phyloP scores from a whole-genome alignment of 2,329 filamentous ascomycete genomes.

The Ophiostoma montium region DNA sequence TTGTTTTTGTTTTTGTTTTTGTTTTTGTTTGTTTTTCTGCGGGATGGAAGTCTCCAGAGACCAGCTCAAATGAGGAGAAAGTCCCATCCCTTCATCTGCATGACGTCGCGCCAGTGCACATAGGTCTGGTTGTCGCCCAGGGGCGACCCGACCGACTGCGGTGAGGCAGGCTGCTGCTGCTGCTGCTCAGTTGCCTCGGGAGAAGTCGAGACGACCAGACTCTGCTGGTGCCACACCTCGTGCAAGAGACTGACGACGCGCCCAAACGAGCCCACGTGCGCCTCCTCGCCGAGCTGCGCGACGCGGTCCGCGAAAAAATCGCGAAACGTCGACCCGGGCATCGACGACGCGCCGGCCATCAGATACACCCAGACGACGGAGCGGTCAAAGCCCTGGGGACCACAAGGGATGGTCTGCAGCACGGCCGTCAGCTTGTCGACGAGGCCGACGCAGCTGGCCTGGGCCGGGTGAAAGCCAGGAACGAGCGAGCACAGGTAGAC shows the following conservation, averaged over 20 bases:
- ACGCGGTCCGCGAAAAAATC: slow-evolving; percentile 63
- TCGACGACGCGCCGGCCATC: slow-evolving; percentile 67
- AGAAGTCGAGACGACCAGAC: no score
- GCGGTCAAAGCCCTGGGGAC: slow-evolving; percentile 72
- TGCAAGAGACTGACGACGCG: slow-evolving; percentile 63
- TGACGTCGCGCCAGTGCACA: slow-evolving; percentile 89
- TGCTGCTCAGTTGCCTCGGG: slow-evolving; percentile 13
- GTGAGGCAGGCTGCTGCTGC: slow-evolving; percentile 21
- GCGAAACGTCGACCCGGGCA: slow-evolving; percentile 61
- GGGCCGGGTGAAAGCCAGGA: slow-evolving; percentile 66
- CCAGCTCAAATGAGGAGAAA: slow-evolving; percentile 63
- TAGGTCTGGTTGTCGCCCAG: slow-evolving; percentile 25
- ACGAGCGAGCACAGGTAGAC: slow-evolving; percentile 96
- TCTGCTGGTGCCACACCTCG: slow-evolving; percentile 76
- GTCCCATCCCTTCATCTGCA: slow-evolving; percentile 84
- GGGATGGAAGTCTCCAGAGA: background rate
- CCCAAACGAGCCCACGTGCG: slow-evolving; percentile 72
- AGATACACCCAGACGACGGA: slow-evolving; percentile 89
- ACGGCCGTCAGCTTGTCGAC: slow-evolving; percentile 64
- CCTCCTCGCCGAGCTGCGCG: slow-evolving; percentile 59
- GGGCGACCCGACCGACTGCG: slow-evolving; percentile 17
- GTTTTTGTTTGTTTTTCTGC: background rate
- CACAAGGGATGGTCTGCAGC: slow-evolving; percentile 70
- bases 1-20: background rate
- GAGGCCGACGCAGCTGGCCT: slow-evolving; percentile 60